Evolutionary conservation across 2,329 filamentous ascomycete genomes (phyloP).

Genomic region (Hymenoscyphus linearis): DNA sequence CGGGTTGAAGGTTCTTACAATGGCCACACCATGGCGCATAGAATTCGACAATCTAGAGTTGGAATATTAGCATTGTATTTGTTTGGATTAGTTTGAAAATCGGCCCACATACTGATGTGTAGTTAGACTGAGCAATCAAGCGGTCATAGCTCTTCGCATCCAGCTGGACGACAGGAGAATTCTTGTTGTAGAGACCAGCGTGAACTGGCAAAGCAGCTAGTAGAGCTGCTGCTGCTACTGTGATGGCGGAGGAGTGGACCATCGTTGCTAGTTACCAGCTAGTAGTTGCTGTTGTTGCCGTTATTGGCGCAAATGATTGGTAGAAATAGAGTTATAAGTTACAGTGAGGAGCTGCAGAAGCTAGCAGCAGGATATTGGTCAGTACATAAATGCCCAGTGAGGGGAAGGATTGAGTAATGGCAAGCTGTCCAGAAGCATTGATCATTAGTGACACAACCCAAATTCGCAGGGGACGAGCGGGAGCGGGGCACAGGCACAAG

Average conservation of each 20-base stretch:
- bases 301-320: not conserved
- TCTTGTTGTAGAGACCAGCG: constrained; percentile 77
- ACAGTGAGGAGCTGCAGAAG: not conserved
- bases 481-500: too few species aligned
- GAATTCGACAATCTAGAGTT: constrained; percentile 64
- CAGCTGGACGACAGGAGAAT: constrained; percentile 80
- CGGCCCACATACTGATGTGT: constrained; percentile 68
- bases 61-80: constrained; percentile 6
- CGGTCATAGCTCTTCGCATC: constrained; percentile 73
- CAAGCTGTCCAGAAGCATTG: not conserved
- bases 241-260: constrained; percentile 48
- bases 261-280: constrained; percentile 32
- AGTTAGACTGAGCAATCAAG: constrained; percentile 81
- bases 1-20: constrained; percentile 91
- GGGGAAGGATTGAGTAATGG: not conserved
- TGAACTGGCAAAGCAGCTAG: constrained; percentile 60
- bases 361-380: not conserved
- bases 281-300: not conserved
- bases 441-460: not conserved
- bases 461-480: not conserved
- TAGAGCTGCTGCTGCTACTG: constrained; percentile 52
- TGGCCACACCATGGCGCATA: constrained; percentile 98
- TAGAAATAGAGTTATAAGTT: not conserved
- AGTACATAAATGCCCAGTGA: not conserved
- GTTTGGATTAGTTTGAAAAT: not conserved